Conservation (phyloP, 371 early-diverging fungal species). For the Rhizopus arrhizus region DNA sequence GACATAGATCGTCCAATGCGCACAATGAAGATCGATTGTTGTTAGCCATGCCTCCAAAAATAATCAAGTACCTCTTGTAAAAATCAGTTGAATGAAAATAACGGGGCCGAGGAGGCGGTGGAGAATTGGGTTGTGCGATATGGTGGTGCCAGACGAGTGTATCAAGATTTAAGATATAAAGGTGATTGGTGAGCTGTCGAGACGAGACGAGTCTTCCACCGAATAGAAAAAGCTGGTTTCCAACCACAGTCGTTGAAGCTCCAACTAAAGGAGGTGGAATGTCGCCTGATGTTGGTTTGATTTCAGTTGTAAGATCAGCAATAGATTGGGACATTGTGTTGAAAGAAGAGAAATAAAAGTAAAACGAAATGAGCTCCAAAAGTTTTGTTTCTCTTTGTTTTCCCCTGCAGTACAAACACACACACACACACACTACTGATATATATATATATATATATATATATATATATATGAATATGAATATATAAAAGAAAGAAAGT, state of each 20-base stretch:
- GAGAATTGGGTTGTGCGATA: constrained; percentile 33
- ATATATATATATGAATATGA: too few relatives aligned
- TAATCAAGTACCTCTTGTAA: constrained; percentile 55
- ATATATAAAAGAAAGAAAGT: too few relatives aligned
- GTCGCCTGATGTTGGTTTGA: constrained; percentile 61
- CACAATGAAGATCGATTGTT: constrained; percentile 28
- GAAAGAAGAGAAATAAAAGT: too few relatives aligned
- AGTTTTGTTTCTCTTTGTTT: too few relatives aligned
- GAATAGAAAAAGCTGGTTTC: constrained; percentile 65
- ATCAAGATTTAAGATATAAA: constrained; percentile 67
- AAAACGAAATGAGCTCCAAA: too few relatives aligned
- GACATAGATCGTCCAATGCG: constrained; percentile 67
- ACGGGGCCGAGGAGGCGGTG: constrained; percentile 52
- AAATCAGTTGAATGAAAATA: constrained; percentile 81
- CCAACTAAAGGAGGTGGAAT: constrained; percentile 76
- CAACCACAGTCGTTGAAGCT: constrained; percentile 63
- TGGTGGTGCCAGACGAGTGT: constrained; percentile 57
- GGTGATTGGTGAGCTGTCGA: constrained; percentile 68
- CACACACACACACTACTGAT: too few relatives aligned
- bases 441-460: too few relatives aligned
- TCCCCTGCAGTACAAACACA: too few relatives aligned
- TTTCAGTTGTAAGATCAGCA: constrained; percentile 74
- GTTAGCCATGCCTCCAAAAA: constrained; percentile 73
- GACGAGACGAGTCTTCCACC: constrained; percentile 72
- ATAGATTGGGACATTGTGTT: constrained; percentile 51